Conservation (phyloP, 208 protist genomes). For the Trypanosoma rangeli region DNA sequence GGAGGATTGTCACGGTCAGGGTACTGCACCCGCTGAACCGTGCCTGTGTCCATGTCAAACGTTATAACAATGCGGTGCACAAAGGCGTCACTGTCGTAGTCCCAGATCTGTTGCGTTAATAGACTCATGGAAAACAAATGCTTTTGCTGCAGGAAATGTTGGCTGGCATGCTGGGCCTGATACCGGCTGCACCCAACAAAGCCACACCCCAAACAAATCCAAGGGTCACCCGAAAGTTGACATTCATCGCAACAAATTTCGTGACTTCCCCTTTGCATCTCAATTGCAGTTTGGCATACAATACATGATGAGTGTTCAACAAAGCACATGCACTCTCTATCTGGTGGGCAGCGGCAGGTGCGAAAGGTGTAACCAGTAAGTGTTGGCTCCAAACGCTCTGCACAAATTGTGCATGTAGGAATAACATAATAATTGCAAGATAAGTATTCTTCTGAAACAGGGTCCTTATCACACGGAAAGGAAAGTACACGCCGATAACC, state of each 20-base stretch:
- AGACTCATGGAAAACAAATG: slow-evolving; percentile 92
- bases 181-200: slow-evolving; percentile 93
- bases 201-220: slow-evolving; percentile 91
- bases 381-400: slow-evolving; percentile 69
- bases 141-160: slow-evolving; percentile 56
- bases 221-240: slow-evolving; percentile 68
- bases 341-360: slow-evolving; percentile 45
- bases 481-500: slow-evolving; percentile 25
- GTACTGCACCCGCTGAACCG: slow-evolving; percentile 66
- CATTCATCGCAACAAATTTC: slow-evolving; percentile 66
- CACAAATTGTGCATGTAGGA: slow-evolving; percentile 76
- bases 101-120: slow-evolving; percentile 91
- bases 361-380: slow-evolving; percentile 50
- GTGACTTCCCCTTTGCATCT: slow-evolving; percentile 23
- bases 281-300: slow-evolving; percentile 54
- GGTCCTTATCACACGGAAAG: slow-evolving; percentile 26
- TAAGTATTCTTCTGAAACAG: slow-evolving; percentile 7
- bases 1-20: slow-evolving; percentile 54
- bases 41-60: slow-evolving; percentile 60
- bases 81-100: slow-evolving; percentile 90
- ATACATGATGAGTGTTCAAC: slow-evolving; percentile 52
- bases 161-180: slow-evolving; percentile 86
- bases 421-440: slow-evolving; percentile 66
- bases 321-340: slow-evolving; percentile 33
- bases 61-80: slow-evolving; percentile 81